phyloP scores from a whole-genome alignment of 1,284 basidiomycete genomes.

The Melanopsichium pennsylvanicum region DNA sequence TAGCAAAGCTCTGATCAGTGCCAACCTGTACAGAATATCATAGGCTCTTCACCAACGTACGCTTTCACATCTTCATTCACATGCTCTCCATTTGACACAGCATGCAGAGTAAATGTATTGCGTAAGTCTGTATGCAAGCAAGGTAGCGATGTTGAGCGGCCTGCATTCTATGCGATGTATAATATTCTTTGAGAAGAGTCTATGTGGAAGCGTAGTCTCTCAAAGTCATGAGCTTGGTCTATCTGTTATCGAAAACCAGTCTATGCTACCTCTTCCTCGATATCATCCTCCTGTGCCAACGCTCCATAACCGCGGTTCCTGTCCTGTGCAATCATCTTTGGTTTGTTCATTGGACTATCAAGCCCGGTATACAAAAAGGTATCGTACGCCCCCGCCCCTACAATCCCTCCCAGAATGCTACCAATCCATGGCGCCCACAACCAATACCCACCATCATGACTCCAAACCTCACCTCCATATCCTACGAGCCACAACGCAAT shows the following conservation, averaged over 20 bases:
- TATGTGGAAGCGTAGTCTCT: not conserved
- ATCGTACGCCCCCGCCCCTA: constrained; percentile 65
- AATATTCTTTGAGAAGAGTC: not conserved
- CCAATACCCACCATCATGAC: constrained; percentile 75
- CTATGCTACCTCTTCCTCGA: constrained; percentile 1
- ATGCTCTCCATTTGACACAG: too few species aligned
- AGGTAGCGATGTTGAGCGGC: too few species aligned
- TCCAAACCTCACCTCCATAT: constrained; percentile 70
- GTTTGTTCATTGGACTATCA: constrained; percentile 62
- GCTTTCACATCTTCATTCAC: too few species aligned
- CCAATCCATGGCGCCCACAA: constrained; percentile 73
- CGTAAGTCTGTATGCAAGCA: too few species aligned
- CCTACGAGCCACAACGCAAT: constrained; percentile 73
- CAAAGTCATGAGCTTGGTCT: too few species aligned
- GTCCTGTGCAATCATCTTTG: constrained; percentile 1
- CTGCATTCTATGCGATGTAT: not conserved
- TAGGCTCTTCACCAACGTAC: too few species aligned
- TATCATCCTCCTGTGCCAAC: not conserved
- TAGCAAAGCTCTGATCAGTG: too few species aligned
- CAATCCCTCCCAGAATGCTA: constrained; percentile 60
- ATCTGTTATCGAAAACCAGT: not conserved
- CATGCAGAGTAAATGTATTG: too few species aligned
- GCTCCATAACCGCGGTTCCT: not conserved
- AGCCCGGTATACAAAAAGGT: constrained; percentile 63
- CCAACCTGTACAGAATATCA: too few species aligned